phyloP scores from a whole-genome alignment of 345 rosid genomes.

The Hirschfeldia incana region DNA sequence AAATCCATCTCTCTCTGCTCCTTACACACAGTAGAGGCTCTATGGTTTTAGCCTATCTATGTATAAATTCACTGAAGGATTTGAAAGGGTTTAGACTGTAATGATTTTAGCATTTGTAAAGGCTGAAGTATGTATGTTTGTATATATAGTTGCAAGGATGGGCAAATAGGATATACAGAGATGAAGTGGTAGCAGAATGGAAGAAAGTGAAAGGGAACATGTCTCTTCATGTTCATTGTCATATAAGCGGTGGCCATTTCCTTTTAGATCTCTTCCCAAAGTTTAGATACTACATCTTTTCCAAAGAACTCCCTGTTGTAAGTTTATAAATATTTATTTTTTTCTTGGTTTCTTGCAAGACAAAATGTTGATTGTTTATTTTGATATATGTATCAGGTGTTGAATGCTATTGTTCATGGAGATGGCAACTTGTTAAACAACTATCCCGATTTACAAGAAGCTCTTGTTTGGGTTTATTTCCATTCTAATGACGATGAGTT shows the following conservation, averaged over 20 bases:
- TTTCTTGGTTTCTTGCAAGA: background rate
- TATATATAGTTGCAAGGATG: conserved; percentile 85
- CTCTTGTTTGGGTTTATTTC: conserved; percentile 89
- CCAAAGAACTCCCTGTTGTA: conserved; percentile 95
- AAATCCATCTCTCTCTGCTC: too few species aligned
- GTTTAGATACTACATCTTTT: conserved; percentile 85
- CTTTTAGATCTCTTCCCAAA: conserved; percentile 65
- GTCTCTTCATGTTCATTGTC: conserved; percentile 98
- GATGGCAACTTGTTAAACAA: conserved; percentile 71
- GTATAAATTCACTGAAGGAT: too few species aligned
- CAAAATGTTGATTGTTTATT: conserved; percentile 2
- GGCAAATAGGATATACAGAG: conserved; percentile 81
- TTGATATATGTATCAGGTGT: conserved; percentile 46
- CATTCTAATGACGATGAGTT: conserved; percentile 80
- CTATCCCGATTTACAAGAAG: conserved; percentile 81
- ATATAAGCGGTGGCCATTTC: conserved; percentile 97
- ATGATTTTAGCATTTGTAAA: background rate
- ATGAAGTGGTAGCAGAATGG: conserved; percentile 99
- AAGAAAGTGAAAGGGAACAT: conserved; percentile 88
- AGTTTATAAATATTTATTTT: background rate
- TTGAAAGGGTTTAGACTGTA: background rate
- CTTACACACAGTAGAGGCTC: too few species aligned
- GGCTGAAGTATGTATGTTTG: background rate
- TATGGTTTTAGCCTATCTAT: too few species aligned
- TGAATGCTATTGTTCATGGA: conserved; percentile 87